Percentiles rank a stretch among this genome's conserved stretches.
Conservation (phyloP, 2,329 filamentous ascomycete species). For the Trichophyton benhamiae region DNA sequence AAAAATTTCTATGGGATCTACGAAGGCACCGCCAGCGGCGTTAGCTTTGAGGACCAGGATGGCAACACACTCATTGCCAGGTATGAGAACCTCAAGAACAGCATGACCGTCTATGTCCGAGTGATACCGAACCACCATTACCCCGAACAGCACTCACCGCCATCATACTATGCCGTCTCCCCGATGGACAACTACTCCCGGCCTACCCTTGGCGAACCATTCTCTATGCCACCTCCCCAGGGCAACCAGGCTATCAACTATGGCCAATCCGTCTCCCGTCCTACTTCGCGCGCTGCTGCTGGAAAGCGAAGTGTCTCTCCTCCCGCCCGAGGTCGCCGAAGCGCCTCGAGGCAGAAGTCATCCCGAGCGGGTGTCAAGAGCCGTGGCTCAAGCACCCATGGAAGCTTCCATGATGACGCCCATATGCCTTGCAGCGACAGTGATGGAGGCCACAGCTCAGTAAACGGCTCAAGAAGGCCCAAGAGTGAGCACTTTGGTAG, state of each 20-base stretch:
- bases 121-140: conserved; percentile 54
- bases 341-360: conserved; percentile 62
- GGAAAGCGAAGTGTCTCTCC: conserved; percentile 70
- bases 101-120: conserved; percentile 88
- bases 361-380: conserved; percentile 57
- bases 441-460: conserved; percentile 65
- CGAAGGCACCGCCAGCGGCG: conserved; percentile 63
- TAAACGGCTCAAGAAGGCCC: conserved; percentile 57
- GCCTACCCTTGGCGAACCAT: conserved; percentile 50
- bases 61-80: conserved; percentile 86
- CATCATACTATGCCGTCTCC: conserved; percentile 33
- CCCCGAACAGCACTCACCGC: conserved; percentile 32
- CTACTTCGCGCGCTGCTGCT: conserved; percentile 53
- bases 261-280: conserved; percentile 52
- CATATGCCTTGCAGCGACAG: conserved; percentile 73
- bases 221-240: conserved; percentile 51
- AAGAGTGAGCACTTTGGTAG: conserved; percentile 79
- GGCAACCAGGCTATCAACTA: conserved; percentile 41
- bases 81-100: conserved; percentile 87
- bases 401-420: conserved; percentile 55
- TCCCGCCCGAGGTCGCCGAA: conserved; percentile 58
- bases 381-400: conserved; percentile 48
- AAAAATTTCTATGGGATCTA: conserved; percentile 99
- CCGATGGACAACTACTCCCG: conserved; percentile 43
- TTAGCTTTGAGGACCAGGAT: conserved; percentile 87